Conservation (phyloP, 2,329 filamentous ascomycete genomes). For the Phyllosticta capitalensis region DNA sequence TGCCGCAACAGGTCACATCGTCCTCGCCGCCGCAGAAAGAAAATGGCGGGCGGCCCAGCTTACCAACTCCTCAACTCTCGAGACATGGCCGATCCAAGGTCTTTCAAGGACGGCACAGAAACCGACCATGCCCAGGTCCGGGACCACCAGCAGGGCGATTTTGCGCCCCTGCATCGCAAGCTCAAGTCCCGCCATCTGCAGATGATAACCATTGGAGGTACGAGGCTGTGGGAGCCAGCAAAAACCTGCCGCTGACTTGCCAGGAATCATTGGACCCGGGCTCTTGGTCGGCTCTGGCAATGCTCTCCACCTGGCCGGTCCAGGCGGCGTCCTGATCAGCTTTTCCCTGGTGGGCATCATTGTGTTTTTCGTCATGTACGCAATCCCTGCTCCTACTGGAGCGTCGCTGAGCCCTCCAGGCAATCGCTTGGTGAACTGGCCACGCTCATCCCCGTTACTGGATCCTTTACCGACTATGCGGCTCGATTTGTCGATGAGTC, state of each 20-base stretch:
- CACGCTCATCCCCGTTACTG: slow-evolving; percentile 14
- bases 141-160: slow-evolving; percentile 1
- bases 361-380: slow-evolving; percentile 16
- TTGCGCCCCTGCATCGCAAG: slow-evolving; percentile 15
- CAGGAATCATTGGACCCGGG: slow-evolving; percentile 16
- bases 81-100: neutral
- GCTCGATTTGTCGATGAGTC: slow-evolving; percentile 14
- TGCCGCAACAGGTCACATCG: neutral
- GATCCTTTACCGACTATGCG: slow-evolving; percentile 16
- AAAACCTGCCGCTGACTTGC: neutral
- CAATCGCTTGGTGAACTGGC: slow-evolving; percentile 16
- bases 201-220: slow-evolving; percentile 19
- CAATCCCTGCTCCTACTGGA: slow-evolving; percentile 1
- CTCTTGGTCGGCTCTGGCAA: slow-evolving; percentile 16
- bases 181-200: slow-evolving; percentile 17
- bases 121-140: neutral
- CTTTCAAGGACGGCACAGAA: neutral
- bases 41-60: neutral
- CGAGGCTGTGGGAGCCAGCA: neutral
- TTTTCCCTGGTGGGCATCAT: slow-evolving; percentile 16
- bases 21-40: neutral
- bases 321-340: slow-evolving; percentile 14
- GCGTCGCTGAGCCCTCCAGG: slow-evolving; percentile 8
- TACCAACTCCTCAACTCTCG: neutral
- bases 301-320: slow-evolving; percentile 14